phyloP scores from a whole-genome alignment of 768 basidiomycete genomes.

The Cystobasidium onofrii region DNA sequence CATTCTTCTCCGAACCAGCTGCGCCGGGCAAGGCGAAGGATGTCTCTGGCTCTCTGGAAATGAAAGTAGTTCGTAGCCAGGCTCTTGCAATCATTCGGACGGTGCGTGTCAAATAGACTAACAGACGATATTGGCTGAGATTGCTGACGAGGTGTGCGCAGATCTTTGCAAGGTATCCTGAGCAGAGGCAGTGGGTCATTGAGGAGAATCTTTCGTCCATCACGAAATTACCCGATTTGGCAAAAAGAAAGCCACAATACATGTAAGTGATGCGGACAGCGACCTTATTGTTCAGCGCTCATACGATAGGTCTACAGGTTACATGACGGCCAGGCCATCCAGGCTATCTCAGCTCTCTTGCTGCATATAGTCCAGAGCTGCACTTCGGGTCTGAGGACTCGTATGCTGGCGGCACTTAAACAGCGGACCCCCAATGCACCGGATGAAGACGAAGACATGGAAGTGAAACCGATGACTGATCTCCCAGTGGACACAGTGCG shows the following conservation, averaged over 20 bases:
- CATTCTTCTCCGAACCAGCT: slow-evolving; percentile 79
- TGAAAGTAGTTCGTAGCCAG: slow-evolving; percentile 72
- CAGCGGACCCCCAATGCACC: slow-evolving; percentile 26
- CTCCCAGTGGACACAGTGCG: not conserved
- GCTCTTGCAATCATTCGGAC: slow-evolving; percentile 74
- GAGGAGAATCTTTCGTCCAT: slow-evolving; percentile 87
- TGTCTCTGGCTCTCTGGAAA: slow-evolving; percentile 57
- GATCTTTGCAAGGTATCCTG: slow-evolving; percentile 85
- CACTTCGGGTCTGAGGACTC: slow-evolving; percentile 64
- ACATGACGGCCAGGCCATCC: slow-evolving; percentile 80
- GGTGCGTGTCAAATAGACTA: slow-evolving; percentile 51
- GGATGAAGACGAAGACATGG: slow-evolving; percentile 31
- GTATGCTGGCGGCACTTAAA: slow-evolving; percentile 48
- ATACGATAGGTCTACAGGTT: slow-evolving; percentile 51
- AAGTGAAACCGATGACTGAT: not conserved
- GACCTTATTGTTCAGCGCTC: not conserved
- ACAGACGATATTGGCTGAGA: too few species aligned
- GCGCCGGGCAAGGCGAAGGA: slow-evolving; percentile 54
- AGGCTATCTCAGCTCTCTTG: slow-evolving; percentile 84
- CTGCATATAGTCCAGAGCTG: slow-evolving; percentile 96
- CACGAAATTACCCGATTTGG: slow-evolving; percentile 79
- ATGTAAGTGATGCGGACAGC: slow-evolving; percentile 51
- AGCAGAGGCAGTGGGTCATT: slow-evolving; percentile 92
- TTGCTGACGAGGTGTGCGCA: slow-evolving; percentile 43
- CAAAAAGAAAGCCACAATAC: slow-evolving; percentile 82